Conservation (phyloP, 192 early-diverging fungal genomes). For the Coemansia reversa region DNA sequence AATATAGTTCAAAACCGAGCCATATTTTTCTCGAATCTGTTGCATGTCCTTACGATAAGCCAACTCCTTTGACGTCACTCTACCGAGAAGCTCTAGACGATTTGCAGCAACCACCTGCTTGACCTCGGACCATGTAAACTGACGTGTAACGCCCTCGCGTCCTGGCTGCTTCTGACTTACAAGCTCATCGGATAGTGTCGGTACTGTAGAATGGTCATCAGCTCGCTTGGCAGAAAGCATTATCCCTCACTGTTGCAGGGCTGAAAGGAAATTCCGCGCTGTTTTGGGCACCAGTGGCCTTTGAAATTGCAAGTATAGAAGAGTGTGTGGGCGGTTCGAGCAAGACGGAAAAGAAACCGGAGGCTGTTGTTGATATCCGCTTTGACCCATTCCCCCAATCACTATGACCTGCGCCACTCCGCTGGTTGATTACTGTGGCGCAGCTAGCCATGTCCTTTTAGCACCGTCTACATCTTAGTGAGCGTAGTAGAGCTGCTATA, state of each 20-base stretch:
- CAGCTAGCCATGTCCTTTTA: too few species aligned
- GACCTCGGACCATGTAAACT: slow-evolving; percentile 40
- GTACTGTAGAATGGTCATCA: background rate
- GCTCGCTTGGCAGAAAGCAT: background rate
- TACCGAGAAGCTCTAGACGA: slow-evolving; percentile 43
- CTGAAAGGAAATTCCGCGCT: slow-evolving; percentile 2
- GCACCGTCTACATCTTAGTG: too few species aligned
- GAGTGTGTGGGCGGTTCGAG: too few species aligned
- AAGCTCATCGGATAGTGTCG: slow-evolving; percentile 11
- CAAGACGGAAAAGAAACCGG: too few species aligned
- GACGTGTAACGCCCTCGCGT: slow-evolving; percentile 16
- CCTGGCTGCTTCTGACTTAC: slow-evolving; percentile 17
- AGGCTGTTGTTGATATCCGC: too few species aligned
- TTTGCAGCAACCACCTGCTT: slow-evolving; percentile 31
- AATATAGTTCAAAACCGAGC: slow-evolving; percentile 31
- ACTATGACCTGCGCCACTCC: too few species aligned
- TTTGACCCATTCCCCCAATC: too few species aligned
- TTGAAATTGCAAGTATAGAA: too few species aligned
- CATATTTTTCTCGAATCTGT: slow-evolving; percentile 28
- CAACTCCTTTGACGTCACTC: slow-evolving; percentile 22
- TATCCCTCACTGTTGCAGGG: background rate
- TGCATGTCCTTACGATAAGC: slow-evolving; percentile 33
- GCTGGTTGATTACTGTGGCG: too few species aligned
- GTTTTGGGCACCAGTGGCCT: background rate
- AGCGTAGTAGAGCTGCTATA: too few species aligned